phyloP scores from a whole-genome alignment of 139 green algal genomes.

The Tetradesmus obliquus region DNA sequence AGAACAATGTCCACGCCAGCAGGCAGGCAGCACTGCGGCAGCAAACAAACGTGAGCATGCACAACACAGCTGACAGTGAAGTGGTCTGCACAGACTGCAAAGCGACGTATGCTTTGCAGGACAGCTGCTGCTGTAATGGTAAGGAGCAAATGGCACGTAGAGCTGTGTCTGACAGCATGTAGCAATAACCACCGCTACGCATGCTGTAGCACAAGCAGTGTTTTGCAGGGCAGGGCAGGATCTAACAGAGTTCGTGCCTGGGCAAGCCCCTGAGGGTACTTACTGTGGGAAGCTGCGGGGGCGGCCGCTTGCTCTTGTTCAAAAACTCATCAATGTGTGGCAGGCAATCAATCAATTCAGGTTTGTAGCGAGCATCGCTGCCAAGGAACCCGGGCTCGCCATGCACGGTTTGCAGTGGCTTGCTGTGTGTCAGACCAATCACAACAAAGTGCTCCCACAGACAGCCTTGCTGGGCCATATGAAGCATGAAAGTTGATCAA shows the following conservation, averaged over 20 bases:
- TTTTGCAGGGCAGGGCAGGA: too few species aligned
- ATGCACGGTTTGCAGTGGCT: slow-evolving; percentile 12
- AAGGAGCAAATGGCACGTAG: too few species aligned
- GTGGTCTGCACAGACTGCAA: too few species aligned
- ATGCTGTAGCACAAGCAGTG: too few species aligned
- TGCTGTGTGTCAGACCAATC: neutral
- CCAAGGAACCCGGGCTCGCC: slow-evolving; percentile 30
- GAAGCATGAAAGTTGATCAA: neutral
- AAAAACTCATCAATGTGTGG: neutral
- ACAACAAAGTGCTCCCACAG: slow-evolving; percentile 39
- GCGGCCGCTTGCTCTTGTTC: neutral
- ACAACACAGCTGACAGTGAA: neutral
- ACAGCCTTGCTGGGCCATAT: neutral
- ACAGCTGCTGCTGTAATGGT: too few species aligned
- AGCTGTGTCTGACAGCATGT: too few species aligned
- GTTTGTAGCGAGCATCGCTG: slow-evolving; percentile 26
- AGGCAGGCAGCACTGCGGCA: slow-evolving; percentile 61
- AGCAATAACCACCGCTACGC: too few species aligned
- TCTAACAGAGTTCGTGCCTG: too few species aligned
- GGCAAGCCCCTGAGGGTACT: neutral
- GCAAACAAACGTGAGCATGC: neutral
- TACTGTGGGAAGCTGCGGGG: slow-evolving; percentile 6
- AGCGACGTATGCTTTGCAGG: neutral
- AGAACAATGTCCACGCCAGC: slow-evolving; percentile 52
- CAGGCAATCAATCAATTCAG: slow-evolving; percentile 15